A percentile compares a stretch with the other conserved stretches of the same genome.
Evolutionary conservation across 345 rosid genomes (phyloP).

Genomic region (Eutrema heterophyllum): DNA sequence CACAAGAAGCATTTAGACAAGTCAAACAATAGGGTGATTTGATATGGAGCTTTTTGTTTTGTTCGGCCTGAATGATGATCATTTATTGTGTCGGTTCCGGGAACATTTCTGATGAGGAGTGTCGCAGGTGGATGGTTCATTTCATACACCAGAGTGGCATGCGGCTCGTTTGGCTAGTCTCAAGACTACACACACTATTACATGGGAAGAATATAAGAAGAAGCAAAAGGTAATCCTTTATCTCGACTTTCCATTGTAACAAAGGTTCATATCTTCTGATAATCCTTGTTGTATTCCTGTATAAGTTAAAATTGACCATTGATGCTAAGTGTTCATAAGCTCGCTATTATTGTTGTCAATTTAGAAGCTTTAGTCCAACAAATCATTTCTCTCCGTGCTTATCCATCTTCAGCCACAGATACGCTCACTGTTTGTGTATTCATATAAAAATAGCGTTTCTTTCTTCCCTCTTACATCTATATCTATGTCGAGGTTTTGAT

Average conservation of each 20-base stretch:
- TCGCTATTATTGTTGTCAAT: neutral
- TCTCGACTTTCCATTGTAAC: neutral
- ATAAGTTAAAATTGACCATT: neutral
- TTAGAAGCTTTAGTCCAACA: neutral
- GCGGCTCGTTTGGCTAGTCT: slow-evolving; percentile 99
- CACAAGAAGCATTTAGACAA: neutral
- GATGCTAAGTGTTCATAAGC: neutral
- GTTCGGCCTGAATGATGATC: neutral
- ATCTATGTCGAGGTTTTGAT: neutral
- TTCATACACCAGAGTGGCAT: slow-evolving; percentile 99
- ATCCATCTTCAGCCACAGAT: slow-evolving; percentile 1
- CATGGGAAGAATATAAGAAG: slow-evolving; percentile 91
- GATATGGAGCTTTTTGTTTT: neutral
- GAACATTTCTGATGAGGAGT: slow-evolving; percentile 87
- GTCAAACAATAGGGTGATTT: neutral
- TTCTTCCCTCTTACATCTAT: neutral
- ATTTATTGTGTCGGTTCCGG: slow-evolving; percentile 21
- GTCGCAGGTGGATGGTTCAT: slow-evolving; percentile 99
- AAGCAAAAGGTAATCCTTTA: slow-evolving; percentile 68
- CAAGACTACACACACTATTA: slow-evolving; percentile 83
- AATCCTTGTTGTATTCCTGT: neutral
- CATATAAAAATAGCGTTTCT: neutral
- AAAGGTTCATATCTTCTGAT: neutral
- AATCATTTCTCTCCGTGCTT: neutral
- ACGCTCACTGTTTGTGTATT: neutral